These are phyloP conservation scores for Sporothrix mexicana DNA, from an alignment of 2,329 filamentous ascomycete genomes.

Conservation along the genomic window DNA sequence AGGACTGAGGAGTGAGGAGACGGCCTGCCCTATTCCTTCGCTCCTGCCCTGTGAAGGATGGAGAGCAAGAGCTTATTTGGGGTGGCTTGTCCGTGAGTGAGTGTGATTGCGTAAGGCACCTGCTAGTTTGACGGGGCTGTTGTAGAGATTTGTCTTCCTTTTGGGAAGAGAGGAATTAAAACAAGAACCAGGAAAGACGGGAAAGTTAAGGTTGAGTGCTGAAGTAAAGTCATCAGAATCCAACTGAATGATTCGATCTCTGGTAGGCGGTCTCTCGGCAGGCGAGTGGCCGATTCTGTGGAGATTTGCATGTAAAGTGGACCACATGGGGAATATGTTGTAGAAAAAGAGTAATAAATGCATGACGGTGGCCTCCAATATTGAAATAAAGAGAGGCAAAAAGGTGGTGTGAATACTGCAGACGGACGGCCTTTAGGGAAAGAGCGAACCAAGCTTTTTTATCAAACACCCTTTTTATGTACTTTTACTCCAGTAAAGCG, in stretches of 20 bases:
- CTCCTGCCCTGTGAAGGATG: background rate
- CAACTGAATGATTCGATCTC: background rate
- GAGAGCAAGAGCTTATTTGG: conserved; percentile 5
- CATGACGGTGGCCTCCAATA: background rate
- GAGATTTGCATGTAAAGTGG: background rate
- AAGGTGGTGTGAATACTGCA: background rate
- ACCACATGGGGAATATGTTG: background rate
- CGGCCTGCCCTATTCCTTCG: background rate
- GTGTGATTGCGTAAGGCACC: conserved; percentile 18
- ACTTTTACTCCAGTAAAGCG: background rate
- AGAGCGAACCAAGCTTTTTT: background rate
- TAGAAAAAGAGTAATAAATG: too few relatives aligned
- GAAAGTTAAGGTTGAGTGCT: background rate
- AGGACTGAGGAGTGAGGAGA: background rate
- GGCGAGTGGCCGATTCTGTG: conserved; percentile 23
- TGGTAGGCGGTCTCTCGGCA: conserved; percentile 21
- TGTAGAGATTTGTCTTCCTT: conserved; percentile 3
- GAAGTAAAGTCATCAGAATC: background rate
- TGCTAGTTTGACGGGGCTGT: conserved; percentile 3
- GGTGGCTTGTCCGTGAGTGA: conserved; percentile 9
- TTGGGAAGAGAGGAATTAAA: background rate
- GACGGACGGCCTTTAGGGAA: background rate
- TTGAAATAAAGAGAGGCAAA: background rate
- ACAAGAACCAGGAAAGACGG: background rate
- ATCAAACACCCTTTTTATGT: background rate